Base-by-base conservation (phyloP, 2,329 filamentous ascomycete species). In the Cercospora janseana region DNA sequence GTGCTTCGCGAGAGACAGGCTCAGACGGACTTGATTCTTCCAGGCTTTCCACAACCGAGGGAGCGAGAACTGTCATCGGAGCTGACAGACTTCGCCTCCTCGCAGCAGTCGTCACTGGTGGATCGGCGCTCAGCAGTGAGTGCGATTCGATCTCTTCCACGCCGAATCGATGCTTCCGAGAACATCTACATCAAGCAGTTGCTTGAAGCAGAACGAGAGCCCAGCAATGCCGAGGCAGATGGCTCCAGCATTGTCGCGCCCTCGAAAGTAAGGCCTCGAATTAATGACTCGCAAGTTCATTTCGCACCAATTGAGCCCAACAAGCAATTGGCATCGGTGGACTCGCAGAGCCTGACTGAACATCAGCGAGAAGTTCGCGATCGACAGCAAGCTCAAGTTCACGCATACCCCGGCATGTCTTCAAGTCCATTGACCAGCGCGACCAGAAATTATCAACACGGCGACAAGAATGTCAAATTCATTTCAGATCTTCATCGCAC, bases 271-370 rank as follows among this genome's bases (percentile, higher is more conserved):
- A 80, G 79, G 52, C 73, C 84, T 21, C 81, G 86, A 26, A 89
- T 95, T 60, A 81, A 95, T 55, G 80, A 94, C 67, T 94, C 88
- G 0, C 89, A 94, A 62, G 78, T 94, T 20, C 78, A 87, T 34
- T 93, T 93, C 62, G 81, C 85, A 2, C 72, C 81, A 0, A 85
- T 92, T 38, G 78, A 80, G 23, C 81, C 82, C 9, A 83, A 0
- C 77, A 3, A 70, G 75, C 4, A 68, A 71, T 10, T 70, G 67
- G 0, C 65, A 15, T 59, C 64, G 3, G 63, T 77, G 2, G 83
- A 88, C 49, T 88, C 86, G 0, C 88, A 93, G 60, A 70, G 83
- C 13, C 72, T 95, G 41, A 95, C 89, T 0, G 87, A 91, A 27
- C 80, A 82, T 34, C 89, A 95, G 66, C 85, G 79, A 61, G 88